These are phyloP conservation scores for Pseudogymnoascus sp. DNA, from an alignment of 2,329 filamentous ascomycete genomes.

Conservation along the genomic window DNA sequence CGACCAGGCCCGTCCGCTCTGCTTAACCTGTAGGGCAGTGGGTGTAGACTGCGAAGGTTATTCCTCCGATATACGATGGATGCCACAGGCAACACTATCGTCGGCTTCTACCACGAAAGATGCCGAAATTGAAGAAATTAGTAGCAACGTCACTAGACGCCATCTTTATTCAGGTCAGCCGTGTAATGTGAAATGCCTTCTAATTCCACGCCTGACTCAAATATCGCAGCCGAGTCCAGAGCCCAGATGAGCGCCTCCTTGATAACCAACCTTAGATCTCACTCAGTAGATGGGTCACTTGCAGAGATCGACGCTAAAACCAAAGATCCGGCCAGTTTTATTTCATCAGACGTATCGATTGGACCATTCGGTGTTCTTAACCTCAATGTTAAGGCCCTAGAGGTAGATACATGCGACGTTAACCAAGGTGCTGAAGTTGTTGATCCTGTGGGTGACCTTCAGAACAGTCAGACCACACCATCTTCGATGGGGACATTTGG, in stretches of 20 bases:
- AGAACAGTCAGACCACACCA: background rate
- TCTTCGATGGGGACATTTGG: conserved; percentile 1
- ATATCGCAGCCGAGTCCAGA: conserved; percentile 19
- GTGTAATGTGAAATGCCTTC: background rate
- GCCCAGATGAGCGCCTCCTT: conserved; percentile 29
- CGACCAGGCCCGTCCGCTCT: conserved; percentile 29
- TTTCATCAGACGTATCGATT: conserved; percentile 21
- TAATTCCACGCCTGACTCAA: background rate
- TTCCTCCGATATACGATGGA: conserved; percentile 27
- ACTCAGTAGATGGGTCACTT: conserved; percentile 29
- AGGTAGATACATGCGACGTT: background rate
- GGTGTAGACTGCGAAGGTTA: conserved; percentile 27
- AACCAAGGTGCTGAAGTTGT: background rate
- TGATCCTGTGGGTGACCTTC: background rate
- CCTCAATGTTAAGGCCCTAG: background rate
- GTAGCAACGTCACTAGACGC: conserved; percentile 15
- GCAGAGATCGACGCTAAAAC: conserved; percentile 28
- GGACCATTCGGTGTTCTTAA: conserved; percentile 10
- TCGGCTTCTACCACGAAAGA: background rate
- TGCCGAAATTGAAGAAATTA: conserved; percentile 13
- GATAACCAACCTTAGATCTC: conserved; percentile 22
- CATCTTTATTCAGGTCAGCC: conserved; percentile 13
- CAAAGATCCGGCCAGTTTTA: conserved; percentile 19
- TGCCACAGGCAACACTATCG: conserved; percentile 14
- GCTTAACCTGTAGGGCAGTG: conserved; percentile 25